A percentile compares a stretch with the other conserved stretches of the same genome.
Conservation (phyloP, 148 eudicot species). For the Selenicereus undatus region DNA sequence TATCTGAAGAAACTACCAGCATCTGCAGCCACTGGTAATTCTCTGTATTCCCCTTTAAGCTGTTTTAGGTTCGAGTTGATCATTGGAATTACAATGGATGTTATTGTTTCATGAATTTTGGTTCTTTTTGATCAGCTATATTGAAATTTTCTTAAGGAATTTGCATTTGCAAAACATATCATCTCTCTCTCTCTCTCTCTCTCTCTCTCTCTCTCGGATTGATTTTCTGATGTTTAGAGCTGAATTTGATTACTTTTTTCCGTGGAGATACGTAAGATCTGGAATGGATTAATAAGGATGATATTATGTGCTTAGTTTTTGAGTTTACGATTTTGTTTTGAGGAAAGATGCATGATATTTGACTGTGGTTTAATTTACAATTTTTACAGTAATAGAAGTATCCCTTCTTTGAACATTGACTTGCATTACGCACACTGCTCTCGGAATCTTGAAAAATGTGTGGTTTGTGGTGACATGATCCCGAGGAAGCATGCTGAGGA, state of each 20-base stretch:
- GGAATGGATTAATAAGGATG: not conserved
- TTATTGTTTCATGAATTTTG: too few species aligned
- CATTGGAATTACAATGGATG: not conserved
- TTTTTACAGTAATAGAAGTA: constrained; percentile 61
- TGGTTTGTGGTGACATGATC: constrained; percentile 73
- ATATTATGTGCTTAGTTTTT: not conserved
- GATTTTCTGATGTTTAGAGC: not conserved
- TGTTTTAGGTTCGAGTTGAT: not conserved
- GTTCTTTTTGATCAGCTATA: not conserved
- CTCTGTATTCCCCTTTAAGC: not conserved
- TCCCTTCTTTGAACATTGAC: constrained; percentile 73
- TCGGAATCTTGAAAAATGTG: constrained; percentile 89
- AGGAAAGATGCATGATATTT: not conserved
- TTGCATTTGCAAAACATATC: too few species aligned
- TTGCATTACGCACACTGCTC: constrained; percentile 82
- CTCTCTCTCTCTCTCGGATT: not conserved
- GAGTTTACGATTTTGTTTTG: not conserved
- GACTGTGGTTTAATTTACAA: constrained; percentile 4
- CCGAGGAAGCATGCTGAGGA: constrained; percentile 71
- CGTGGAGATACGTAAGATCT: not conserved
- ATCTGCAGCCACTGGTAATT: constrained; percentile 69
- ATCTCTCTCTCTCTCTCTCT: too few species aligned
- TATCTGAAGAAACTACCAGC: constrained; percentile 45
- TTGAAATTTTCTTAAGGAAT: not conserved
- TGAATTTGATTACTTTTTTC: not conserved